A percentile compares a stretch with the other conserved stretches of the same genome.
Conservation (phyloP, 176 grass and related monocot genomes). For the Carex scoparia region DNA sequence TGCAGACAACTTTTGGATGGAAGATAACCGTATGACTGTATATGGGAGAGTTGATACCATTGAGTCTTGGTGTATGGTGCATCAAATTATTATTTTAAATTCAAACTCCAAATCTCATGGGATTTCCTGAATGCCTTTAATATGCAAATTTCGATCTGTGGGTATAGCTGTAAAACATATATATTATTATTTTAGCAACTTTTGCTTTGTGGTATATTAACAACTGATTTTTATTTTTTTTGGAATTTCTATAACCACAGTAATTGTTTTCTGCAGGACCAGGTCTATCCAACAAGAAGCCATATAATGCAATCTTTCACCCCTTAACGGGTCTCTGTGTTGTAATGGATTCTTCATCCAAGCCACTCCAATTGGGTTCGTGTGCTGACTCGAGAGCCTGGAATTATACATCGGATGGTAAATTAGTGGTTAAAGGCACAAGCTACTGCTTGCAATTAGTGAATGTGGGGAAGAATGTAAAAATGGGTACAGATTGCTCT, state of each 20-base stretch:
- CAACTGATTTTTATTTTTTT: not conserved
- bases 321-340: slow-evolving; percentile 71
- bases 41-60: no score
- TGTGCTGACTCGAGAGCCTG: slow-evolving; percentile 57
- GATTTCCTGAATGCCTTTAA: not conserved
- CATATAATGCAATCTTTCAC: slow-evolving; percentile 68
- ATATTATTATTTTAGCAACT: not conserved
- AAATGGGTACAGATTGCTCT: slow-evolving; percentile 41
- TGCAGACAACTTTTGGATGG: not conserved
- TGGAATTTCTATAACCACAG: not conserved
- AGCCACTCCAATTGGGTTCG: slow-evolving; percentile 51
- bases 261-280: slow-evolving; percentile 46
- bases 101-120: not conserved
- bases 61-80: not conserved
- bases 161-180: not conserved
- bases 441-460: slow-evolving; percentile 53
- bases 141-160: not conserved
- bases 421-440: slow-evolving; percentile 43
- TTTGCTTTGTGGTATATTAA: not conserved
- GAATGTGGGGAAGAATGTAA: slow-evolving; percentile 34
- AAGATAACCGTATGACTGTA: no score
- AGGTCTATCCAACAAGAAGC: slow-evolving; percentile 50
- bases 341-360: slow-evolving; percentile 33
- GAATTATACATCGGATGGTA: slow-evolving; percentile 55
- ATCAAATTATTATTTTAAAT: not conserved